Conservation (phyloP, 192 early-diverging fungal species). For the Umbelopsis vinacea region DNA sequence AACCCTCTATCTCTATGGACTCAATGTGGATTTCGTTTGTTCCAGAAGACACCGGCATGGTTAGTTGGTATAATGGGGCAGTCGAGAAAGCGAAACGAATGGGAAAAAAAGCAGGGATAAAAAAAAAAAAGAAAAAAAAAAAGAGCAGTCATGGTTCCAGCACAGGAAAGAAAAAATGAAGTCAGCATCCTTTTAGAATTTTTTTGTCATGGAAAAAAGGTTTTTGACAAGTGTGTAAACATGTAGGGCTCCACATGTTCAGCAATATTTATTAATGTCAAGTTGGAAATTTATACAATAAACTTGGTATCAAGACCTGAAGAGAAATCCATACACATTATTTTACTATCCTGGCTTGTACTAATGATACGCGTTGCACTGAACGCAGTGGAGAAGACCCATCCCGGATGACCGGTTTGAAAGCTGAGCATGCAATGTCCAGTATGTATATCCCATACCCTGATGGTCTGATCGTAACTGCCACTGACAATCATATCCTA, state of each 20-base stretch:
- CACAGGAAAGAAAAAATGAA: not conserved
- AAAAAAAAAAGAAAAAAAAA: constrained; percentile 19
- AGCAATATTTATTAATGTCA: too few relatives aligned
- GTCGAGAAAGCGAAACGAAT: not conserved
- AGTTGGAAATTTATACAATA: not conserved
- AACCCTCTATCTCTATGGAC: constrained; percentile 18
- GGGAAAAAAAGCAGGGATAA: not conserved
- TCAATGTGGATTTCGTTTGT: constrained; percentile 14
- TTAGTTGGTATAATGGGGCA: constrained; percentile 5
- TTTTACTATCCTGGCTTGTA: constrained; percentile 47
- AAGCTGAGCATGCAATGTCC: constrained; percentile 70
- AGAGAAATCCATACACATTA: constrained; percentile 50
- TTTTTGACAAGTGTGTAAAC: not conserved
- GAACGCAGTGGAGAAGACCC: constrained; percentile 91
- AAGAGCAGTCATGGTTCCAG: not conserved
- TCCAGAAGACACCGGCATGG: constrained; percentile 21
- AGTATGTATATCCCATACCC: constrained; percentile 88
- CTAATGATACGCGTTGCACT: constrained; percentile 66
- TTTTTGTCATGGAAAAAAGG: too few relatives aligned
- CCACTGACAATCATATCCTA: constrained; percentile 78
- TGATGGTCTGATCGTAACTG: constrained; percentile 90
- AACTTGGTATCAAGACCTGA: constrained; percentile 41
- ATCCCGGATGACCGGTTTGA: constrained; percentile 78
- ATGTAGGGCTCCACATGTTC: too few relatives aligned
- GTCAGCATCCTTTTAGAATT: not conserved